Base-by-base conservation (phyloP, 75 land plant genomes). In the Pinus tabuliformis region DNA sequence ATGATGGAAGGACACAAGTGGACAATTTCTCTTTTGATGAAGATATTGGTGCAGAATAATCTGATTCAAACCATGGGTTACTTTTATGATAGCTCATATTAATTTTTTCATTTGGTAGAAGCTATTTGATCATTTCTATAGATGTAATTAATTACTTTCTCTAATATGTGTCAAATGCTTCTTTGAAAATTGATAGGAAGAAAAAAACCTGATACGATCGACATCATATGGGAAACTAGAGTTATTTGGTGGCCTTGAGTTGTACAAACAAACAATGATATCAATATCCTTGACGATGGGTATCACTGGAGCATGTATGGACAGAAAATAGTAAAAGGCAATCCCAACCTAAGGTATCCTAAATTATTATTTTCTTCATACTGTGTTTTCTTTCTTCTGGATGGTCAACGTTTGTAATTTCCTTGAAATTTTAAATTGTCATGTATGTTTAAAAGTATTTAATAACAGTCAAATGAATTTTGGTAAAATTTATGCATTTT, bases 221-320 rank as follows among this genome's bases (percentile, higher is more conserved):
- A 75, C 9, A n/a, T 59, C 21, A 65, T 49, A 24, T 26, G 45
- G 30, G 79, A 75, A 1, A 81, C 79, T 45, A 87, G 86, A 72
- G 83, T 88, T 26, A 81, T 88, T 77, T 84, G 90, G 56, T 88
- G 85, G 79, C 90, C 92, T 13, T 73, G 88, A 56, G 92, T 90
- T 26, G 91, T 90, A 15, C 91, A 90, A 74, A 90, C 90, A 21
- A 83, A 79, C 16, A 90, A 88, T 61, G 92, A 88, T 26, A 81
- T 90, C 28, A 91, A 90, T 76, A 83, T 90, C n/a, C 78, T 90
- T 22, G 92, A 90, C 45, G 92, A 90, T 73, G 92, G 88, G 6
- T 88, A 90, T 58, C 78, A 91, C 4, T 90, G 91, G 92, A 80
- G 88, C 59, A 90, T 88, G 68, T 90, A 90, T 81, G 92, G 92